Evolutionary conservation across 495 filamentous ascomycete genomes (phyloP).

Genomic region (Rhizodiscina lignyota): DNA sequence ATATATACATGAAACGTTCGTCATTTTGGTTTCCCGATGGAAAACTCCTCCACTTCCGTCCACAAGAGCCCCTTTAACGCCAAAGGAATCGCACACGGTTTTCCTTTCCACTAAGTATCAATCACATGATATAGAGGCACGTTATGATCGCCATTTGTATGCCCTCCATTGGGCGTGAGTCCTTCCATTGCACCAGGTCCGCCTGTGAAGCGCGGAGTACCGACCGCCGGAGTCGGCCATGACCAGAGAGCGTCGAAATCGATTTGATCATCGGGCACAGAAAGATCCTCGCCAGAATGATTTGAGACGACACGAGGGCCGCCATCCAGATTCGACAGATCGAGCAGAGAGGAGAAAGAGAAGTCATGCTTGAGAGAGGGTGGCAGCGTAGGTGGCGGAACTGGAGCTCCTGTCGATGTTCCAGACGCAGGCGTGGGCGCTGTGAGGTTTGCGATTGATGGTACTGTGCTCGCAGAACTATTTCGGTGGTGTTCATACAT

Average conservation of each 20-base stretch:
- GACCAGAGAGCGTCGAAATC: slow-evolving; percentile 41
- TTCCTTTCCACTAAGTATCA: too few relatives aligned
- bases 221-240: slow-evolving; percentile 15
- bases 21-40: too few relatives aligned
- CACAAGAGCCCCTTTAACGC: too few relatives aligned
- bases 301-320: slow-evolving; percentile 2
- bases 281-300: slow-evolving; percentile 12
- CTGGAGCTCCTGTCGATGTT: slow-evolving; percentile 1
- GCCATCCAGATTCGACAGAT: slow-evolving; percentile 28
- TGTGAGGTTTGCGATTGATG: slow-evolving; percentile 3
- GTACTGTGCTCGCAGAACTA: not conserved
- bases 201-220: too few relatives aligned
- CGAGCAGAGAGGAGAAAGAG: slow-evolving; percentile 29
- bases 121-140: too few relatives aligned
- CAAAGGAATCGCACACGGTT: too few relatives aligned
- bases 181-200: too few relatives aligned
- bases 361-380: slow-evolving; percentile 8
- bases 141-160: too few relatives aligned
- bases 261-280: slow-evolving; percentile 29
- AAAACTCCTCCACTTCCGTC: too few relatives aligned
- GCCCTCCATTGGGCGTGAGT: too few relatives aligned
- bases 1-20: too few relatives aligned
- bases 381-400: not conserved
- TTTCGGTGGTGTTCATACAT: not conserved
- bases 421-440: slow-evolving; percentile 1